phyloP scores from a whole-genome alignment of 306 rosid genomes.

The Astragalus membranaceus region DNA sequence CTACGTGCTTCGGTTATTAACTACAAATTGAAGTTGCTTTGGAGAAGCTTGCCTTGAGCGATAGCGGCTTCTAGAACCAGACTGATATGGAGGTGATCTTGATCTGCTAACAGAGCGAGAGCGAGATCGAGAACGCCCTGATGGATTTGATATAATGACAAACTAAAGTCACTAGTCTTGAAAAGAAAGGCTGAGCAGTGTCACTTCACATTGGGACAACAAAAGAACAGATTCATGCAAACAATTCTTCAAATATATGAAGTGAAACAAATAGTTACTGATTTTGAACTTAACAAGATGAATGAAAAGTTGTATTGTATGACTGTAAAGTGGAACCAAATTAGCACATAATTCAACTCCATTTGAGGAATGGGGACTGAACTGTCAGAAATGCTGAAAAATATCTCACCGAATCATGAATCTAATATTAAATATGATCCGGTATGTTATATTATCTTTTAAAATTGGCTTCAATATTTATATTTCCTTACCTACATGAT shows the following conservation, averaged over 20 bases:
- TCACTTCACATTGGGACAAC: neutral
- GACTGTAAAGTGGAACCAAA: neutral
- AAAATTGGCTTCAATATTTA: neutral
- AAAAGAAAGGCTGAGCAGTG: neutral
- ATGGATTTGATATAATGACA: slow-evolving; percentile 7
- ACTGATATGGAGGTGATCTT: slow-evolving; percentile 65
- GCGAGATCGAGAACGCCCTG: slow-evolving; percentile 87
- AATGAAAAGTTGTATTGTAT: neutral
- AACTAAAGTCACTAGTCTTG: neutral
- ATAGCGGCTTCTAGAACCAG: slow-evolving; percentile 74
- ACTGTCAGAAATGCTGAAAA: neutral
- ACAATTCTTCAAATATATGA: neutral
- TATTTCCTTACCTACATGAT: no score
- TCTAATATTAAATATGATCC: neutral
- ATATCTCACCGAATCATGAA: neutral
- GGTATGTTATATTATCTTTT: neutral
- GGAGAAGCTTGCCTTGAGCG: slow-evolving; percentile 68
- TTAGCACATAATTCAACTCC: neutral
- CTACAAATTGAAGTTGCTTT: neutral
- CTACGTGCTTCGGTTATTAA: neutral
- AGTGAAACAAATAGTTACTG: neutral
- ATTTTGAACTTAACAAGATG: neutral
- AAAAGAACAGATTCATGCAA: neutral
- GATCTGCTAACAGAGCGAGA: slow-evolving; percentile 82
- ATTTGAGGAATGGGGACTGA: neutral